Conservation (phyloP, 73 alveolate genomes). For the Stentor roeselii region DNA sequence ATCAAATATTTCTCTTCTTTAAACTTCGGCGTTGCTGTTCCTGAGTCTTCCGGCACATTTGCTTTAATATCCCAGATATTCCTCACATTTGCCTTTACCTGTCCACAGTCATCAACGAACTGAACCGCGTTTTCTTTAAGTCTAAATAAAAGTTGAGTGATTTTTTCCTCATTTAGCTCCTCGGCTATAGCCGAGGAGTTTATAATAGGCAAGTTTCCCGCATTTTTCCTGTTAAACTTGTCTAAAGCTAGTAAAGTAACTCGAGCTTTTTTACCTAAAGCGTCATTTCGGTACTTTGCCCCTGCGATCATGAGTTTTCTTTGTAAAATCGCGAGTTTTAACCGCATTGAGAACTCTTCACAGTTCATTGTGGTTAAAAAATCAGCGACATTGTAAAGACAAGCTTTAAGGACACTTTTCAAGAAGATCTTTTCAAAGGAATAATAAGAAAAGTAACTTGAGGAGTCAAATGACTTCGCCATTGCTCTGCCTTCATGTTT, state of each 20-base stretch:
- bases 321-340: background rate
- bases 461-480: background rate
- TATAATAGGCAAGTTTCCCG: background rate
- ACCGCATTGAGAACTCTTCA: background rate
- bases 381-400: background rate
- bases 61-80: background rate
- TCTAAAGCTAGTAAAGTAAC: background rate
- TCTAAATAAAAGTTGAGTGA: background rate
- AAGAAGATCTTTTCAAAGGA: constrained; percentile 8
- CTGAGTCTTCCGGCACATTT: background rate
- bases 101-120: background rate
- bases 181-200: background rate
- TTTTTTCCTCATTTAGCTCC: background rate
- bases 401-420: background rate
- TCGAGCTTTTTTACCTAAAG: background rate
- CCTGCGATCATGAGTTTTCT: constrained; percentile 2
- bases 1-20: background rate
- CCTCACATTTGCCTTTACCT: background rate
- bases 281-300: background rate
- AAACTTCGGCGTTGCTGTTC: background rate
- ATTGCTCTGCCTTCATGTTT: constrained; percentile 5
- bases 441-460: background rate
- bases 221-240: background rate
- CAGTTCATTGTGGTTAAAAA: background rate
- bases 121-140: background rate